A percentile compares a stretch with the other conserved stretches of the same genome.
Conservation (phyloP, 2,329 filamentous ascomycete genomes). For the Cryphonectria naterciae region DNA sequence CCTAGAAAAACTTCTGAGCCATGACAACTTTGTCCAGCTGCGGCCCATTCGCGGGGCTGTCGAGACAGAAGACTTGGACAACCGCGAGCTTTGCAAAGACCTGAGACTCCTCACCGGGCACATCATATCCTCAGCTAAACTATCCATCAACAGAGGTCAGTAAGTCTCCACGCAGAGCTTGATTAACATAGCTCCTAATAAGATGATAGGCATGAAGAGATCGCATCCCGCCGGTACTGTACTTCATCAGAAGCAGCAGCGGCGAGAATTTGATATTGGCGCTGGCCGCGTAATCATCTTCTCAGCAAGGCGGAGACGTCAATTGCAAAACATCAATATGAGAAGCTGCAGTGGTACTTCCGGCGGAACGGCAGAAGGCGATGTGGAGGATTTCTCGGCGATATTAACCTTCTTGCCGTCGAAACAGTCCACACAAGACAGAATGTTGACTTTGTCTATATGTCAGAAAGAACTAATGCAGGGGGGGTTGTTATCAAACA, state of each 20-base stretch:
- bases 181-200: background rate
- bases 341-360: background rate
- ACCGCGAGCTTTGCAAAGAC: background rate
- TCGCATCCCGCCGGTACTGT: background rate
- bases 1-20: background rate
- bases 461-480: background rate
- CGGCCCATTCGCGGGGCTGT: background rate
- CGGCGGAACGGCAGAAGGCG: background rate
- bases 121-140: background rate
- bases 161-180: background rate
- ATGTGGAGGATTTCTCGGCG: background rate
- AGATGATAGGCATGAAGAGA: background rate
- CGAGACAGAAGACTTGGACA: background rate
- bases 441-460: background rate
- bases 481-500: background rate
- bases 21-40: background rate
- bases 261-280: background rate
- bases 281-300: background rate
- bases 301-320: background rate
- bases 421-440: background rate
- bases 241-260: background rate
- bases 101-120: background rate
- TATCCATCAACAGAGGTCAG: background rate
- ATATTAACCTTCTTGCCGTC: background rate
- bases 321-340: background rate